Conservation (phyloP, 371 early-diverging fungal species). For the Smittium mucronatum region DNA sequence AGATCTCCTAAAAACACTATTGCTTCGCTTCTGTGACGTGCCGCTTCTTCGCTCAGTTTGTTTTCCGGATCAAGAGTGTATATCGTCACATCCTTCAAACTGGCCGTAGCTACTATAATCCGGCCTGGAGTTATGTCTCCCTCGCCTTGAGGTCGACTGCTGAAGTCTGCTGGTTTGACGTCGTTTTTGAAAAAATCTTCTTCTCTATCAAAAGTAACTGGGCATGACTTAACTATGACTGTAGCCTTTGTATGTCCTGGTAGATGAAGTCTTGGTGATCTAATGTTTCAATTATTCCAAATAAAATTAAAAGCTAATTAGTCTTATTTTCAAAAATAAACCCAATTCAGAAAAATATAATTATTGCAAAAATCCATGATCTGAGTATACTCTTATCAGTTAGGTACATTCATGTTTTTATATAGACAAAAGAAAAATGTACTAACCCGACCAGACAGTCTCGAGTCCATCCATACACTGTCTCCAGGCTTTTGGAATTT, state of each 20-base stretch:
- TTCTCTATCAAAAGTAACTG: constrained; percentile 12
- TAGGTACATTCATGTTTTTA: too few species aligned
- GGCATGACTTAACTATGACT: constrained; percentile 53
- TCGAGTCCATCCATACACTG: constrained; percentile 20
- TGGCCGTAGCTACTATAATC: constrained; percentile 72
- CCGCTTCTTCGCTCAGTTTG: constrained; percentile 45
- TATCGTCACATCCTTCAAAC: constrained; percentile 66
- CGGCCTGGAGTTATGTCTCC: constrained; percentile 38
- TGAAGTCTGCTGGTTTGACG: too few species aligned
- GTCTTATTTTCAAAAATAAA: too few species aligned
- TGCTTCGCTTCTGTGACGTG: not conserved
- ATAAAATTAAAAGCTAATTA: constrained; percentile 22
- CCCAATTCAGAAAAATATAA: too few species aligned
- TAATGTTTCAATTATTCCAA: constrained; percentile 23
- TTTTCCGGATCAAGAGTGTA: constrained; percentile 39
- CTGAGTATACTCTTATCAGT: too few species aligned
- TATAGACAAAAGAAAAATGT: constrained; percentile 17
- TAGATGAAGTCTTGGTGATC: constrained; percentile 46
- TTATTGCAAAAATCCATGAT: too few species aligned
- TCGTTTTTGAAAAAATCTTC: too few species aligned
- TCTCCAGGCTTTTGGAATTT: not conserved
- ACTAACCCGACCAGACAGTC: not conserved
- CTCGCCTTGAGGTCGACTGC: constrained; percentile 8
- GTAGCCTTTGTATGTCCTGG: constrained; percentile 65
- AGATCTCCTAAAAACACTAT: constrained; percentile 47